Base-by-base conservation (phyloP, 1,284 basidiomycete species). In the Irpex sp. region DNA sequence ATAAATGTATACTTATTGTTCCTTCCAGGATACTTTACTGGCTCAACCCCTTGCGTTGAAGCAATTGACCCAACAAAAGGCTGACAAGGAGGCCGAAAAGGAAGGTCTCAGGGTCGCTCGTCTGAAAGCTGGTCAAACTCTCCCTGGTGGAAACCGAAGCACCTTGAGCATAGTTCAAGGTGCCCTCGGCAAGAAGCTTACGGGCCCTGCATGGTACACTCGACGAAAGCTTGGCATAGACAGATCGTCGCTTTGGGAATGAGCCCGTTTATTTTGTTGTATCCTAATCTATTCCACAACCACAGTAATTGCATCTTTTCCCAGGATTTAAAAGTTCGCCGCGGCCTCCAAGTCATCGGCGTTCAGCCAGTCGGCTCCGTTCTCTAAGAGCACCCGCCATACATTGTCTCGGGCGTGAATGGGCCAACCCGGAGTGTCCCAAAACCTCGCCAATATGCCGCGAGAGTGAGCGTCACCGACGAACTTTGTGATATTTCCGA, bases 331-430 rank as follows among this genome's bases (percentile, higher is more conserved):
- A 70, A 81, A 81, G 9, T 73, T 65, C 55, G 74, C 78, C 7
- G 81, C 81, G 8, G 81, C 82, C 56, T 77, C 75, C 61, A 84
- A 70, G 66, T 84, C 82, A 70, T 85, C 83, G 13, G 80, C 82
- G 65, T 86, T 85, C 63, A 85, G 67, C 82, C 83, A 85, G 67
- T 83, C 81, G 21, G 77, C 78, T 4, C 83, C 83, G 54, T 76
- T 75, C 57, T 79, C 71, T 63, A 79, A 56, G 63, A 84, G 65
- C 60, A 74, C 74, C 61, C 68, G 71, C 82, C 82, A 84, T 4
- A 83, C 72, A 58, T 75, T 77, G 51, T 78, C 70, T 38, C 82
- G 72, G 1, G 82, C 81, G 64, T 66, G 63, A 31, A 83, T 78
- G 3, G 83, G 82, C 78, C 79, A 84, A 5, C 74, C 81, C 1